A percentile compares a stretch with the other conserved stretches of the same genome.
Conservation (phyloP, 371 early-diverging fungal genomes). For the Circinella minor region DNA sequence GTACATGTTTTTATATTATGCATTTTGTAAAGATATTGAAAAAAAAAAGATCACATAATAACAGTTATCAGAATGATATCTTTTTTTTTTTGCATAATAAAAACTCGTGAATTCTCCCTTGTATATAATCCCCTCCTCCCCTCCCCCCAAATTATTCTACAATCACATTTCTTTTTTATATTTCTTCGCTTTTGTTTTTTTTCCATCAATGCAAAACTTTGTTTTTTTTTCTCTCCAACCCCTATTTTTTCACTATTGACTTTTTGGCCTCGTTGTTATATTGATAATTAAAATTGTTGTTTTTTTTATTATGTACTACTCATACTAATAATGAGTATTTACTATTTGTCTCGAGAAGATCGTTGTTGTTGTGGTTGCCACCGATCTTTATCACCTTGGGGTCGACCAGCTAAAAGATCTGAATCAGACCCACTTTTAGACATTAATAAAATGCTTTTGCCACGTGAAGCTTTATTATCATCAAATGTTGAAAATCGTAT, state of each 20-base stretch:
- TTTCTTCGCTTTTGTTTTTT: too few relatives aligned
- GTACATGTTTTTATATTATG: too few relatives aligned
- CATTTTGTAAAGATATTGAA: too few relatives aligned
- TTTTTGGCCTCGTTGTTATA: too few relatives aligned
- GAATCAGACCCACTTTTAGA: slow-evolving; percentile 25
- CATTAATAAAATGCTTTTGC: slow-evolving; percentile 2
- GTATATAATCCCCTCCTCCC: too few relatives aligned
- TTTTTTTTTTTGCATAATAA: neutral
- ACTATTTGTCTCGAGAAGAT: too few relatives aligned
- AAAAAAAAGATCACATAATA: neutral
- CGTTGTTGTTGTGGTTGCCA: slow-evolving; percentile 3
- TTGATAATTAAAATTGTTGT: neutral
- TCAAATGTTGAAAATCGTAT: slow-evolving; percentile 28
- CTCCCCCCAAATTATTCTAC: too few relatives aligned
- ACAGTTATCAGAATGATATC: neutral
- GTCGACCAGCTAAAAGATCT: slow-evolving; percentile 7
- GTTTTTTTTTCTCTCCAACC: too few relatives aligned
- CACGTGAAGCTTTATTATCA: slow-evolving; percentile 3
- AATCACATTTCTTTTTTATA: too few relatives aligned
- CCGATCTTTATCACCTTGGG: slow-evolving; percentile 12
- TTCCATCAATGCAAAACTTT: too few relatives aligned
- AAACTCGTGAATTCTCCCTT: slow-evolving; percentile 10
- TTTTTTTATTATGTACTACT: neutral
- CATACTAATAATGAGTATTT: slow-evolving; percentile 2
- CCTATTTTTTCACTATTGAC: too few relatives aligned